Conservation (phyloP, 176 grass and related monocot species). For the Eremochloa ophiuroides region DNA sequence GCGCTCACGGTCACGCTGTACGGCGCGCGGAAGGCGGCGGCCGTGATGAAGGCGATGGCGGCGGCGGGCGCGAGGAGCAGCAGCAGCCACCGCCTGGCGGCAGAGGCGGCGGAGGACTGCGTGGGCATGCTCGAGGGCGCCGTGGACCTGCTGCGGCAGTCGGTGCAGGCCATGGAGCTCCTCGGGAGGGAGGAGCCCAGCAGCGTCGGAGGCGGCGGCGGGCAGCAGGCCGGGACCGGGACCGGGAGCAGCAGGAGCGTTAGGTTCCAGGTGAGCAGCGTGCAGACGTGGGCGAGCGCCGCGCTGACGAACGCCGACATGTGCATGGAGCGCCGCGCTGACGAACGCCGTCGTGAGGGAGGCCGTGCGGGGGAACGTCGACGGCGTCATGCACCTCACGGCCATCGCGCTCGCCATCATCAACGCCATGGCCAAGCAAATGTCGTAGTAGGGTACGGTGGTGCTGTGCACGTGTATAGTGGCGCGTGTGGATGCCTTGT, state of each 20-base stretch:
- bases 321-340: too few relatives aligned
- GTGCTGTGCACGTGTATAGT: background rate
- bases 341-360: constrained; percentile 28
- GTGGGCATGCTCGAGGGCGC: constrained; percentile 52
- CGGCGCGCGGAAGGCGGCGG: constrained; percentile 25
- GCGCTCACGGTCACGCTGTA: constrained; percentile 36
- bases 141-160: constrained; percentile 47
- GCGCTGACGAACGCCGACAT: constrained; percentile 84
- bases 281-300: constrained; percentile 84
- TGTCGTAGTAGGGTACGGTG: background rate
- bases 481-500: background rate
- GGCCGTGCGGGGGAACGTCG: constrained; percentile 35
- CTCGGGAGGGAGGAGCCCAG: background rate
- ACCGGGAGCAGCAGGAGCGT: too few relatives aligned
- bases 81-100: constrained; percentile 10
- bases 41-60: constrained; percentile 29
- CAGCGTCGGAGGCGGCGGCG: background rate
- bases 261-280: constrained; percentile 49
- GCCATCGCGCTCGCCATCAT: constrained; percentile 60
- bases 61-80: background rate
- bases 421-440: constrained; percentile 44
- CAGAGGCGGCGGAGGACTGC: constrained; percentile 58
- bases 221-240: background rate
- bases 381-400: constrained; percentile 43
- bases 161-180: constrained; percentile 40